Percentiles rank a stretch among this genome's conserved stretches.
phyloP scores from a whole-genome alignment of 768 basidiomycete genomes.

The Leccinum obscurum region DNA sequence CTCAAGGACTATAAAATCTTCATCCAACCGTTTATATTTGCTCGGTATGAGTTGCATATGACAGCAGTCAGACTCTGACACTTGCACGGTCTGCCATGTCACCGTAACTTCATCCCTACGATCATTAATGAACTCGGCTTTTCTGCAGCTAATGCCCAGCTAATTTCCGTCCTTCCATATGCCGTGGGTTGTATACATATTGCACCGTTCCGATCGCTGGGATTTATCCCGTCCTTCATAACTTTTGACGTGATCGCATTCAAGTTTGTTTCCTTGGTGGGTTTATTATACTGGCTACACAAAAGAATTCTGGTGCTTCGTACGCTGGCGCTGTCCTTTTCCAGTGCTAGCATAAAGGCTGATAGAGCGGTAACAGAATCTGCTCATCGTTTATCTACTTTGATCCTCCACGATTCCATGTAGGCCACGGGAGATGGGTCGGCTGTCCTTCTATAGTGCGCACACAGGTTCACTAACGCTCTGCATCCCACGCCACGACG shows the following conservation, averaged over 20 bases:
- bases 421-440: slow-evolving; percentile 41
- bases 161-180: slow-evolving; percentile 50
- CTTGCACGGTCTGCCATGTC: slow-evolving; percentile 33
- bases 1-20: slow-evolving; percentile 46
- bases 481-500: no score
- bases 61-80: neutral
- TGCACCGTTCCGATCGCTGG: slow-evolving; percentile 41
- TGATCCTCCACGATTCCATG: slow-evolving; percentile 37
- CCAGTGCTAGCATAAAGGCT: neutral
- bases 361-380: slow-evolving; percentile 26
- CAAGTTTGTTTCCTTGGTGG: slow-evolving; percentile 31
- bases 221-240: slow-evolving; percentile 41
- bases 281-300: no score
- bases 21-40: slow-evolving; percentile 38
- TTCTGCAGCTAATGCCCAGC: slow-evolving; percentile 49
- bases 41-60: slow-evolving; percentile 33
- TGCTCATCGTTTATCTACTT: slow-evolving; percentile 44
- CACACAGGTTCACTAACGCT: no score
- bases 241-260: slow-evolving; percentile 43
- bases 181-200: slow-evolving; percentile 41
- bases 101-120: slow-evolving; percentile 45
- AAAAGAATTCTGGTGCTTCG: no score
- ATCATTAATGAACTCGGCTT: slow-evolving; percentile 52
- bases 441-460: slow-evolving; percentile 22
- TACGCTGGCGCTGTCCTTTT: neutral